Percentiles rank a stretch among this genome's conserved stretches.
Evolutionary conservation across 2,329 filamentous ascomycete genomes (phyloP).

Genomic region (Raffaelea ambrosiae): DNA sequence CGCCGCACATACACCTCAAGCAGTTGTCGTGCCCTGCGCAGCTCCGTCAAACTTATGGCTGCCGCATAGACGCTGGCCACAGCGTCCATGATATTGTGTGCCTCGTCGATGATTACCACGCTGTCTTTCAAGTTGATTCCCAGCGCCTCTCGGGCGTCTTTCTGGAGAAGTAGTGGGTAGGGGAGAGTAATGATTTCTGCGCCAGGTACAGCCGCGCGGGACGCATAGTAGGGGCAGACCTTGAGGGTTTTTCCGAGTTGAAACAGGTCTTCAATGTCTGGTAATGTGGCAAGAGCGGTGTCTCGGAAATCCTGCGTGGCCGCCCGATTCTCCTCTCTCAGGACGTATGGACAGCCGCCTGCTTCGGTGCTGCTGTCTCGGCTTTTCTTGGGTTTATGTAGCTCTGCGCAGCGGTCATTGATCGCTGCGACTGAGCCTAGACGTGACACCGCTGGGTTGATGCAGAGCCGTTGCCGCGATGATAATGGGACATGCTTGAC

Average conservation of each 20-base stretch:
- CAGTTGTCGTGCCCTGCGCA: conserved; percentile 65
- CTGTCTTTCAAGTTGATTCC: conserved; percentile 79
- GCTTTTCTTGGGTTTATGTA: conserved; percentile 63
- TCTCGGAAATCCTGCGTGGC: conserved; percentile 77
- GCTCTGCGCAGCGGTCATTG: conserved; percentile 84
- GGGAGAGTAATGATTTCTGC: conserved; percentile 89
- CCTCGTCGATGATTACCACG: conserved; percentile 93
- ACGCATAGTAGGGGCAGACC: conserved; percentile 95
- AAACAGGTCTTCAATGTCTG: conserved; percentile 88
- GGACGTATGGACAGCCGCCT: conserved; percentile 59
- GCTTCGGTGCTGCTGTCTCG: background rate
- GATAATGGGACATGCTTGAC: conserved; percentile 78
- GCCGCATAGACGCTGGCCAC: conserved; percentile 81
- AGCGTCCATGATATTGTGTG: conserved; percentile 95
- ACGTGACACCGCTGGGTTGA: conserved; percentile 72
- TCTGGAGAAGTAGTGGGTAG: conserved; percentile 83
- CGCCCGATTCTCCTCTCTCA: conserved; percentile 64
- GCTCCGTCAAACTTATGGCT: conserved; percentile 62
- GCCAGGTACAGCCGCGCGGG: conserved; percentile 68
- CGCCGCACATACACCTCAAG: conserved; percentile 75
- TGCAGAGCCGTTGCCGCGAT: conserved; percentile 80
- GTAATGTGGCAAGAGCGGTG: conserved; percentile 70
- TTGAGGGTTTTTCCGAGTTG: conserved; percentile 67
- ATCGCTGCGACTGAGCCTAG: conserved; percentile 70
- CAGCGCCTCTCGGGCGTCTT: conserved; percentile 77